Conservation (phyloP, 2,329 filamentous ascomycete species). For the Allantophomopsis lycopodina region DNA sequence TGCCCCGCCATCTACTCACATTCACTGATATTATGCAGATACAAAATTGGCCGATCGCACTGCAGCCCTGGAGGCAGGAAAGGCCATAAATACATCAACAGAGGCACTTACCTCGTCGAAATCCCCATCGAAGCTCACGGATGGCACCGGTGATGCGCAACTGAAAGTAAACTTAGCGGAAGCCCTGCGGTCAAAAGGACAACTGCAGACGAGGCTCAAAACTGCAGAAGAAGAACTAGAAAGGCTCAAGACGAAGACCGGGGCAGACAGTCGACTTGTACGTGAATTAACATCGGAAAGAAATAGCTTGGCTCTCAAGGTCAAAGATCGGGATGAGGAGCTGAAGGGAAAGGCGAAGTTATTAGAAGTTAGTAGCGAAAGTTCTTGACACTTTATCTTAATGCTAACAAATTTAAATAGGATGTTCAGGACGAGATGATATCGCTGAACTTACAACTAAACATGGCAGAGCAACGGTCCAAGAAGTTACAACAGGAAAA, state of each 20-base stretch:
- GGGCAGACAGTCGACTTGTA: constrained; percentile 47
- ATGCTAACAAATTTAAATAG: constrained; percentile 20
- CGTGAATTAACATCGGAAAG: constrained; percentile 48
- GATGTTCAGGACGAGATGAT: constrained; percentile 90
- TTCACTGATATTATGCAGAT: constrained; percentile 5
- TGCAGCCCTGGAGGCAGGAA: constrained; percentile 46
- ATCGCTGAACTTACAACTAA: constrained; percentile 73
- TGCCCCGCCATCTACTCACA: neutral
- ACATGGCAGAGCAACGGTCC: constrained; percentile 66
- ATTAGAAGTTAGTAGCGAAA: constrained; percentile 43
- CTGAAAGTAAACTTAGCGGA: constrained; percentile 60
- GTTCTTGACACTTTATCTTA: constrained; percentile 3
- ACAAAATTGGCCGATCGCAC: constrained; percentile 55
- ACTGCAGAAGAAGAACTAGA: constrained; percentile 49
- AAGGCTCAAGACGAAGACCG: constrained; percentile 43
- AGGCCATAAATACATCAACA: constrained; percentile 22
- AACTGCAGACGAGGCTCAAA: constrained; percentile 51
- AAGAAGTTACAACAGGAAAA: constrained; percentile 71
- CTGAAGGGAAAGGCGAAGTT: constrained; percentile 71
- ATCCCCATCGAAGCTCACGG: constrained; percentile 5
- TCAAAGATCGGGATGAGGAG: constrained; percentile 78
- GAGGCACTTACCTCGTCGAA: constrained; percentile 13
- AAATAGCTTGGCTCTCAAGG: constrained; percentile 43
- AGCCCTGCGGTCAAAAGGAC: constrained; percentile 60
- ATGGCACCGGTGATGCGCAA: constrained; percentile 19